Conservation (phyloP, 78 protist genomes). For the Monocercomonoides exilis region DNA sequence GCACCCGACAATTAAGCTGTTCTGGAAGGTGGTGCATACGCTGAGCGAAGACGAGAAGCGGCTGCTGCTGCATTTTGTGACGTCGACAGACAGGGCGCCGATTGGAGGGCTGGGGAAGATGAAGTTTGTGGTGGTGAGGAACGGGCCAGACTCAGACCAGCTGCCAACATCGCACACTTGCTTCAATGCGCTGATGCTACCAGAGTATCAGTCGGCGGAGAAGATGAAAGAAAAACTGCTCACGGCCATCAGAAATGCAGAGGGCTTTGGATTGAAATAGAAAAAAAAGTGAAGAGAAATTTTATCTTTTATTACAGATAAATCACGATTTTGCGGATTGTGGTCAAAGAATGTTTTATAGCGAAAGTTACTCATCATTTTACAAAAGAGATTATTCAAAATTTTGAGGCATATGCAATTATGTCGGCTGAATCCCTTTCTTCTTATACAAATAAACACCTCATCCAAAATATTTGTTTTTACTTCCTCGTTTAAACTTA, state of each 20-base stretch:
- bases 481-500: too few species aligned
- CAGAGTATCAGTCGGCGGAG: conserved; percentile 47
- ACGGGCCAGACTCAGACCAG: conserved; percentile 53
- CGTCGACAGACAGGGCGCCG: conserved; percentile 80
- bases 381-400: too few species aligned
- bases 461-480: too few species aligned
- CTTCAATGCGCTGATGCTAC: conserved; percentile 88
- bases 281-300: too few species aligned
- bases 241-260: conserved; percentile 68
- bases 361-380: too few species aligned
- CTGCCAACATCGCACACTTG: conserved; percentile 96
- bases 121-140: conserved; percentile 46
- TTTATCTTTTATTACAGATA: too few species aligned
- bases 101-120: conserved; percentile 60
- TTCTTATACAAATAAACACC: too few species aligned
- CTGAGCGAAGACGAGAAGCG: conserved; percentile 63
- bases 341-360: too few species aligned
- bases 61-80: conserved; percentile 70
- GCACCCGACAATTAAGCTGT: conserved; percentile 15
- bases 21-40: conserved; percentile 77
- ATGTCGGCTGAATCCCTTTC: too few species aligned
- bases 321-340: too few species aligned
- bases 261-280: conserved; percentile 85
- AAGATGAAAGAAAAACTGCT: conserved; percentile 55
- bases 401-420: too few species aligned